Evolutionary conservation across 345 rosid genomes (phyloP).

Genomic region (Clarkia xantiana): DNA sequence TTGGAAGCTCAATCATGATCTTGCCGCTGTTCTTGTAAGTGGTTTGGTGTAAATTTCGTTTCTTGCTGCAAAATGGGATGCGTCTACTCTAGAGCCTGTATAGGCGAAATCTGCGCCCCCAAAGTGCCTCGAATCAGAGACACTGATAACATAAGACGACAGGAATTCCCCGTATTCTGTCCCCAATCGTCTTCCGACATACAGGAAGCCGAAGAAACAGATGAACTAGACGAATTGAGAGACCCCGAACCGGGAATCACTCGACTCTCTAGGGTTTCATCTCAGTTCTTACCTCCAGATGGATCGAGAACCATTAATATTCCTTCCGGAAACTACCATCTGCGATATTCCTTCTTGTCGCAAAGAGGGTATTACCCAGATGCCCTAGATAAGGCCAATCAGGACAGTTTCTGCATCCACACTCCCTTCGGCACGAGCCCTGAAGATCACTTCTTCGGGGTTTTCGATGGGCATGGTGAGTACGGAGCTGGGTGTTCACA

Average conservation of each 20-base stretch:
- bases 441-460: conserved; percentile 78
- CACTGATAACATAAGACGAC: conserved; percentile 10
- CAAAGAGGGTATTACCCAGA: conserved; percentile 96
- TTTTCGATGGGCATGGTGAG: conserved; percentile 98
- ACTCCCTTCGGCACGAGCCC: conserved; percentile 65
- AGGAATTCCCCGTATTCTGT: conserved; percentile 40
- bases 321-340: conserved; percentile 46
- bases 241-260: conserved; percentile 64
- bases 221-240: conserved; percentile 36
- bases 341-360: conserved; percentile 64
- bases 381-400: conserved; percentile 90
- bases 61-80: conserved; percentile 53
- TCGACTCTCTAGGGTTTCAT: conserved; percentile 76
- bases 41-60: neutral
- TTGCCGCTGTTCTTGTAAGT: neutral
- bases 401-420: conserved; percentile 91
- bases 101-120: conserved; percentile 79
- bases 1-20: neutral
- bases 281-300: conserved; percentile 83
- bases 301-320: conserved; percentile 61
- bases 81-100: conserved; percentile 83
- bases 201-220: conserved; percentile 31
- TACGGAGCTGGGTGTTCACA: conserved; percentile 86
- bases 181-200: conserved; percentile 28
- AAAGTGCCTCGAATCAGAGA: conserved; percentile 35